Evolutionary conservation across 805 yeast species (phyloP), one percentile per base, ranked within the genome.

Genomic region (Hanseniaspora lindneri): DNA sequence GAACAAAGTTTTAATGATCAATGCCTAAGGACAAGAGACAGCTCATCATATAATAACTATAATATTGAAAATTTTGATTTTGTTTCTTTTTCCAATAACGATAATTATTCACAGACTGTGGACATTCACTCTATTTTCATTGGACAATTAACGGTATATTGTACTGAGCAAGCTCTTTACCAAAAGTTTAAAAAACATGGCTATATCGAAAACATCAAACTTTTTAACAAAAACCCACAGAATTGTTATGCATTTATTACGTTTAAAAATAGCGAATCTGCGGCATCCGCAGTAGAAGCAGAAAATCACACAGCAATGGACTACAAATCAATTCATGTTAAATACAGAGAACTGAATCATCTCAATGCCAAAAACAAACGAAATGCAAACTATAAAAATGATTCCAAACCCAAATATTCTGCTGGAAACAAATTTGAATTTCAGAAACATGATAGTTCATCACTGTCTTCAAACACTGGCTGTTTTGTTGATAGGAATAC

Each of bases 251-350:
- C 94, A 1, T 85, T 86, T 57, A 74, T 86, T 52, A 75, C 75
- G 51, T 86, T 68, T 58, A 69, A 68, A 30, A 68, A 72, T 10
- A 87, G 80, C 55, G 71, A 73, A 20, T 76, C 92, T 20, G 94
- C 95, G 7, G 94, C 92, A 4, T 72, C 83, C 41, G 95, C 95
- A 1, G 84, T 86, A 47, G 94, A 85, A 61, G 71, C 79, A 53
- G 92, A 83, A 59, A 85, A 87, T 59, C 94, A 85, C 63, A 72
- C 94, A 2, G 73, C 79, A 61, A 77, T 86, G 58, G 66, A 76
- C 56, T 77, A 75, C 51, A 79, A 74, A 60, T 80, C 89, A 8
- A 81, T 86, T 70, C 92, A 83, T 61, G 95, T 86, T 41, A 94
- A 84, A 62, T 83, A 80, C 60, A 74, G 83, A 50, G 92, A 83